Evolutionary conservation across 2,329 filamentous ascomycete genomes (phyloP), one percentile per base, ranked within the genome.

Genomic region (Neofusicoccum cordaticola): DNA sequence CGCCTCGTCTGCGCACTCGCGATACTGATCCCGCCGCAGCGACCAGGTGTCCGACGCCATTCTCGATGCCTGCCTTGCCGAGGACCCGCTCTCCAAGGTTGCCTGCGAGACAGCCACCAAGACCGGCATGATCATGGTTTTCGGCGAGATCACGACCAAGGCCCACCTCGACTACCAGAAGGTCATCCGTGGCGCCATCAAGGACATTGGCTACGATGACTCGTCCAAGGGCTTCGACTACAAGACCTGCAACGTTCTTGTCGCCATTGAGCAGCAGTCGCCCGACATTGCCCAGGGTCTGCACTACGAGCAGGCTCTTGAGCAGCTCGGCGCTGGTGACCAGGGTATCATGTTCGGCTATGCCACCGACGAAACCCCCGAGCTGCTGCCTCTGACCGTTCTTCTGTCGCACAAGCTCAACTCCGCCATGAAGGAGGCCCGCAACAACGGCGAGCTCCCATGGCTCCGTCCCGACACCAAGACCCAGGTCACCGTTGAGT

Each of bases 261-360:
- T 98, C 75, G 95, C 94, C 83, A 97, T 99, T 81, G 95, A 99
- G 89, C 88, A 99, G 85, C 95, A 99, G 84, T 98, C 94, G 67
- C 91, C 94, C 76, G 95, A 99, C 82, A 99, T 99, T 77, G 95
- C 95, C 73, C 95, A 98, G 85, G 95, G 95, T 86, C 92, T 99
- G 65, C 92, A 98, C 86, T 96, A 96, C 81, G 95, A 99, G 71
- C 87, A 97, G 85, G 93, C 92, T 72, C 90, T 99, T 57, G 95
- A 99, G 88, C 90, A 96, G 84, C 90, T 99, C 70, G 95, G 95
- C 82, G 95, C 95, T 69, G 95, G 95, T 90, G 95, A 99, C 83
- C 95, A 99, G 86, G 95, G 95, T 86, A 97, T 99, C 86, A 99
- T 99, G 95, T 99, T 99, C 83, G 95, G 95, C 75, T 99, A 99